These are phyloP conservation scores for Sclerotinia borealis DNA, from an alignment of 2,329 filamentous ascomycete species.

Conservation along the genomic window DNA sequence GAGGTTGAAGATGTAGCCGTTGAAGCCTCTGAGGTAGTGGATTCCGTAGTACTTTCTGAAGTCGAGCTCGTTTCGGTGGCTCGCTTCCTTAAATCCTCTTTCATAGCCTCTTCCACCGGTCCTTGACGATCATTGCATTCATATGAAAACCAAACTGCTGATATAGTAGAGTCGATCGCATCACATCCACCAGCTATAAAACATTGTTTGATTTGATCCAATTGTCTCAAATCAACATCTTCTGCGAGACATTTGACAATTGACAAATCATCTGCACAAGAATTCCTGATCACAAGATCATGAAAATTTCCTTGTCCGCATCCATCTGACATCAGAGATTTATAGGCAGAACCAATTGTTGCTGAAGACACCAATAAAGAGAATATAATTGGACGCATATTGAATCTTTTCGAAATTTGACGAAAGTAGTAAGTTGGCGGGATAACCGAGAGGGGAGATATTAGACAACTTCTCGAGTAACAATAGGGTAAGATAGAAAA, in stretches of 20 bases:
- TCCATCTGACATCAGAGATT: neutral
- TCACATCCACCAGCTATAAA: constrained; percentile 23
- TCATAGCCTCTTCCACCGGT: neutral
- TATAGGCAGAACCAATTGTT: constrained; percentile 19
- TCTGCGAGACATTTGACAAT: constrained; percentile 22
- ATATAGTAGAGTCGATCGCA: constrained; percentile 17
- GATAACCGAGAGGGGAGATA: neutral
- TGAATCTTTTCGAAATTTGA: neutral
- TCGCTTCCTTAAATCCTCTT: constrained; percentile 21
- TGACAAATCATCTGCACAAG: constrained; percentile 19
- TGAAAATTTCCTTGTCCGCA: constrained; percentile 19
- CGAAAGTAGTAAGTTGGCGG: neutral
- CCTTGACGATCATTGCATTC: constrained; percentile 16
- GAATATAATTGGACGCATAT: constrained; percentile 23
- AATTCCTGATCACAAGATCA: constrained; percentile 18
- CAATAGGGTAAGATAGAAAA: neutral
- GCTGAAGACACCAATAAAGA: constrained; percentile 5
- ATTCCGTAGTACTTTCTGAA: neutral
- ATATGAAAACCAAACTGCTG: constrained; percentile 20
- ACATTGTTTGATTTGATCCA: constrained; percentile 24
- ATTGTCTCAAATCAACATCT: constrained; percentile 14
- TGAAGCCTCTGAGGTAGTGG: neutral
- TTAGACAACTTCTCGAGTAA: neutral
- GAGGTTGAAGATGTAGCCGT: neutral
- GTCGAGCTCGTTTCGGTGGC: constrained; percentile 4